phyloP scores from a whole-genome alignment of 2,329 filamentous ascomycete genomes.

The Fusarium phyllophilum region DNA sequence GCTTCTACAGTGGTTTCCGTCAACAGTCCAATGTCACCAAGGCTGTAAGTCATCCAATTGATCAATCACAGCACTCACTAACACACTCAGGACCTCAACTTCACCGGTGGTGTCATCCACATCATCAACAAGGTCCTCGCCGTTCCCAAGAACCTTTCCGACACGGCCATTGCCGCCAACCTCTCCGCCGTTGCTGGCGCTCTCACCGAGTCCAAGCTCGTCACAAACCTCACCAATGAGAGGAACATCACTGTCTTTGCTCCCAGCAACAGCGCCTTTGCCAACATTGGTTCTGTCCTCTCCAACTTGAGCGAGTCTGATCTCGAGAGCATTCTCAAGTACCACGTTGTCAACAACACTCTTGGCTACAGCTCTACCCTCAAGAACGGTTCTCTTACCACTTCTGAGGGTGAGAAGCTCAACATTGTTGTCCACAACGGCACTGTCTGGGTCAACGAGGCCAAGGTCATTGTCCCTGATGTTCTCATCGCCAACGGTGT shows the following conservation, averaged over 20 bases:
- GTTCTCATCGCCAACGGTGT: constrained; percentile 66
- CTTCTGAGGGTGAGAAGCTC: constrained; percentile 49
- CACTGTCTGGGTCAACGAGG: constrained; percentile 49
- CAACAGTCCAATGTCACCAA: constrained; percentile 52
- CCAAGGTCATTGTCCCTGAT: constrained; percentile 59
- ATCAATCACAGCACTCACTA: not conserved
- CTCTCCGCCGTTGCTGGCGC: constrained; percentile 40
- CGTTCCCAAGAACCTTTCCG: constrained; percentile 48
- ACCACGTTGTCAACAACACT: constrained; percentile 68
- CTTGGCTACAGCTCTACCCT: constrained; percentile 52
- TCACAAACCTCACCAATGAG: constrained; percentile 35
- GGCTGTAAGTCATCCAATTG: constrained; percentile 34
- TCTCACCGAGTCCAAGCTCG: constrained; percentile 42
- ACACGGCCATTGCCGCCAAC: constrained; percentile 35
- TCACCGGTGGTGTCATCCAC: constrained; percentile 59
- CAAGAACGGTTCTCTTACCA: constrained; percentile 28
- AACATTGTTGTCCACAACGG: constrained; percentile 56
- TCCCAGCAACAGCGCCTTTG: constrained; percentile 68
- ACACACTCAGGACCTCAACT: constrained; percentile 51
- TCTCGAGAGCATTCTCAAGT: constrained; percentile 63
- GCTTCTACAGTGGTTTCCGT: constrained; percentile 57
- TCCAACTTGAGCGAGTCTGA: constrained; percentile 56
- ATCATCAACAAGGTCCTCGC: constrained; percentile 60
- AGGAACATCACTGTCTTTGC: constrained; percentile 67
- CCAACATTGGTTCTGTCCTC: constrained; percentile 61